Conservation (phyloP, 108 stramenopile species). For the Parietichytrium sp. region DNA sequence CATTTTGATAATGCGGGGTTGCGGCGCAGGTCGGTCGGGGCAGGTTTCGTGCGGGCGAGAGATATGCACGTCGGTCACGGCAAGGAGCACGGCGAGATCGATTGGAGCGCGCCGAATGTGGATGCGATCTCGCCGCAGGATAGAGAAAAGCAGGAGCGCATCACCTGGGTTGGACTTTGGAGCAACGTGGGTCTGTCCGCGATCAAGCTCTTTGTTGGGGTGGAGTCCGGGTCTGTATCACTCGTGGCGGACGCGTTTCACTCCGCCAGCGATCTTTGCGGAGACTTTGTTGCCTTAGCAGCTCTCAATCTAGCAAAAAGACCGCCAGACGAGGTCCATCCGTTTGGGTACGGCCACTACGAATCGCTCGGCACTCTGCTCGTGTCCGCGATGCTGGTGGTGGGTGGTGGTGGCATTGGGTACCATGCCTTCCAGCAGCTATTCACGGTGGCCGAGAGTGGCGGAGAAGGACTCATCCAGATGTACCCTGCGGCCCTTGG, state of each 20-base stretch:
- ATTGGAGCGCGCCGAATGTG: too few species aligned
- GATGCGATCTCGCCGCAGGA: too few species aligned
- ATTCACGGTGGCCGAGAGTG: conserved; percentile 44
- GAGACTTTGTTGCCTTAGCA: conserved; percentile 89
- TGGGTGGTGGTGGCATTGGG: conserved; percentile 79
- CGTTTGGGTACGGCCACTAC: conserved; percentile 94
- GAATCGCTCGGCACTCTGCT: conserved; percentile 85
- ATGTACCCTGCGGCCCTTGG: conserved; percentile 62
- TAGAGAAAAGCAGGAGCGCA: conserved; percentile 71
- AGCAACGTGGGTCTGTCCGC: conserved; percentile 73
- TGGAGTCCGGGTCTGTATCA: conserved; percentile 75
- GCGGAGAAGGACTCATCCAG: conserved; percentile 44
- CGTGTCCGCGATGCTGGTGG: conserved; percentile 81
- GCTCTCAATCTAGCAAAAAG: conserved; percentile 72
- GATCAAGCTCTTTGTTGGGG: conserved; percentile 76
- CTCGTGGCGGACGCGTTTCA: conserved; percentile 94
- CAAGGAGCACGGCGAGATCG: too few species aligned
- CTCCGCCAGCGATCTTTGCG: conserved; percentile 80
- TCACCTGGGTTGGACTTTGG: conserved; percentile 77
- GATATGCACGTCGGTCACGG: too few species aligned
- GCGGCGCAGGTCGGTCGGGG: too few species aligned
- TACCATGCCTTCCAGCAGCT: conserved; percentile 68
- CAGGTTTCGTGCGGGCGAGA: too few species aligned
- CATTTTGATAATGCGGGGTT: too few species aligned
- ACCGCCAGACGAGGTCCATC: conserved; percentile 72